Conservation (phyloP, 257 asterid species). For the Fraxinus excelsior region DNA sequence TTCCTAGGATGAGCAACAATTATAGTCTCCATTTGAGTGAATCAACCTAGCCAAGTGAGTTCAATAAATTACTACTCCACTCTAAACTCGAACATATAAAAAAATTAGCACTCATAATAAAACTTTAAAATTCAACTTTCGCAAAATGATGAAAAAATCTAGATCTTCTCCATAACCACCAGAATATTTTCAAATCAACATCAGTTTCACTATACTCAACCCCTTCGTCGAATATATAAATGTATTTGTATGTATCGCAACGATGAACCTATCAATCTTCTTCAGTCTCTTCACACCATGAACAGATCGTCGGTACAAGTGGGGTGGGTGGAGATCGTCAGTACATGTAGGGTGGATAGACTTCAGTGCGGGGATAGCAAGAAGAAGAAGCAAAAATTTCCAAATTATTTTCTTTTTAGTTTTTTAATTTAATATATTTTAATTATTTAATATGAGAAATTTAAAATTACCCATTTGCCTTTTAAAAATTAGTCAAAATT, state of each 20-base stretch:
- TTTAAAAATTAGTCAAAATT: too few species aligned
- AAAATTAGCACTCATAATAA: background rate
- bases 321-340: too few species aligned
- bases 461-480: too few species aligned
- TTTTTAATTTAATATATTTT: too few species aligned
- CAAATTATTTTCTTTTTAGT: too few species aligned
- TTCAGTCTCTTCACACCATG: conserved; percentile 44
- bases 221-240: conserved; percentile 35
- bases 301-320: too few species aligned
- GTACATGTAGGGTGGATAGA: too few species aligned
- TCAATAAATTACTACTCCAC: conserved; percentile 14
- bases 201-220: conserved; percentile 26
- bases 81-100: background rate
- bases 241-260: background rate
- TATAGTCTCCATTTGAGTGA: conserved; percentile 57
- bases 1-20: conserved; percentile 56
- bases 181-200: conserved; percentile 41
- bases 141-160: conserved; percentile 15
- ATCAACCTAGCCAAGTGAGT: conserved; percentile 23
- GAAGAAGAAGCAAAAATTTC: too few species aligned
- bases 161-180: conserved; percentile 65
- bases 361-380: too few species aligned
- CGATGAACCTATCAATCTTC: conserved; percentile 15
- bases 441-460: too few species aligned
- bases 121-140: background rate